These are phyloP conservation scores for Sutorius eximius DNA, from an alignment of 1,284 basidiomycete species.

Conservation along the genomic window DNA sequence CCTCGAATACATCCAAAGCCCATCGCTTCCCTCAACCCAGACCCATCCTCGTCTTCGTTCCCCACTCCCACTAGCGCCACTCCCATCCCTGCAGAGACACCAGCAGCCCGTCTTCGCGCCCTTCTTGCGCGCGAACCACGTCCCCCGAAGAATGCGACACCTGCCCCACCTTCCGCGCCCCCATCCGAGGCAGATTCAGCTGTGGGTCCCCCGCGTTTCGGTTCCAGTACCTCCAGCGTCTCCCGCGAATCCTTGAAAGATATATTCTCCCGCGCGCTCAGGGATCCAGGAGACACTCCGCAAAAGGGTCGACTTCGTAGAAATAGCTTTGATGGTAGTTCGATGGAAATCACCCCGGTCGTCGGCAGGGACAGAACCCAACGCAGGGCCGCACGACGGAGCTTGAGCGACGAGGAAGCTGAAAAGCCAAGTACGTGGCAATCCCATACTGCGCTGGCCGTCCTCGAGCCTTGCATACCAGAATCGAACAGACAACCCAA, in stretches of 20 bases:
- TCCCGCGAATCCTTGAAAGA: slow-evolving; percentile 59
- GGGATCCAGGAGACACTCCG: slow-evolving; percentile 62
- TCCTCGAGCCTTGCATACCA: slow-evolving; percentile 19
- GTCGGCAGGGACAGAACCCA: slow-evolving; percentile 44
- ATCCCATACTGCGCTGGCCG: neutral
- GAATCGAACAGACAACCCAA: slow-evolving; percentile 35
- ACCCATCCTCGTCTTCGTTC: slow-evolving; percentile 13
- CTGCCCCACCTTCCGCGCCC: slow-evolving; percentile 36
- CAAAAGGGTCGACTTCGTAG: slow-evolving; percentile 41
- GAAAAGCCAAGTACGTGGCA: slow-evolving; percentile 55
- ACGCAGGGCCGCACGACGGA: slow-evolving; percentile 53
- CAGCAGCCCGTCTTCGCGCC: slow-evolving; percentile 56
- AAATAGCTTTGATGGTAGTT: slow-evolving; percentile 62
- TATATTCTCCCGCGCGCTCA: slow-evolving; percentile 61
- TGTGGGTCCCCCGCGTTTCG: slow-evolving; percentile 48
- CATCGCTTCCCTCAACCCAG: slow-evolving; percentile 27
- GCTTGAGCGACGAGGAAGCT: slow-evolving; percentile 67
- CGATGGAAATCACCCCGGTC: slow-evolving; percentile 56
- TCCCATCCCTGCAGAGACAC: slow-evolving; percentile 41
- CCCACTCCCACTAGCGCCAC: slow-evolving; percentile 9
- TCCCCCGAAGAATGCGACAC: slow-evolving; percentile 35
- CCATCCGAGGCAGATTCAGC: slow-evolving; percentile 62
- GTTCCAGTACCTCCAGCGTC: slow-evolving; percentile 45
- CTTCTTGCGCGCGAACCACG: slow-evolving; percentile 46
- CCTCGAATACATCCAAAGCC: slow-evolving; percentile 41